A percentile compares a stretch with the other conserved stretches of the same genome.
phyloP scores from a whole-genome alignment of 805 yeast species.

The Ogataea henricii region DNA sequence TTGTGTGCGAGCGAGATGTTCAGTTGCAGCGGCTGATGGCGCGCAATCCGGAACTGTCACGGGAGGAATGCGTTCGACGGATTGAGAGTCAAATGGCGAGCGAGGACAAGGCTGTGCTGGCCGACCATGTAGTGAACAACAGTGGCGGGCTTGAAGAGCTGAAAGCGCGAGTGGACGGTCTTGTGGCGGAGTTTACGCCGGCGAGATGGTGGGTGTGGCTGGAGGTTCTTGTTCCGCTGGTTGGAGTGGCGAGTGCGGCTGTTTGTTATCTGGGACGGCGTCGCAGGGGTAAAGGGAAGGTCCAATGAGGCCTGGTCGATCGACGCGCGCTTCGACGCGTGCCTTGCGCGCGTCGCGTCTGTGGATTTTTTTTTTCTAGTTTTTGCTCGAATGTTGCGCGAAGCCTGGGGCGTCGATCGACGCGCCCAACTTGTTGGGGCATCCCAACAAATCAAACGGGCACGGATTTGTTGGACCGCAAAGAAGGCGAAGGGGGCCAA shows the following conservation, averaged over 20 bases:
- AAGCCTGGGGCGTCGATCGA: background rate
- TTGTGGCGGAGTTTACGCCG: conserved; percentile 44
- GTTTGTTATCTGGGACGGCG: conserved; percentile 1
- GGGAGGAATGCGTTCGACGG: conserved; percentile 69
- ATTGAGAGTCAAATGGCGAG: conserved; percentile 76
- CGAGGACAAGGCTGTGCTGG: conserved; percentile 52
- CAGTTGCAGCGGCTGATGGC: conserved; percentile 65
- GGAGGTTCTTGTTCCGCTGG: conserved; percentile 20
- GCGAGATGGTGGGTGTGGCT: conserved; percentile 15
- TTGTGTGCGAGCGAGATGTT: conserved; percentile 55
- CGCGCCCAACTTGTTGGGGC: conserved; percentile 15
- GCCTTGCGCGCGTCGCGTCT: too few relatives aligned
- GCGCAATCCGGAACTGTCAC: conserved; percentile 68
- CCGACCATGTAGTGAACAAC: conserved; percentile 74
- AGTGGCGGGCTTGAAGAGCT: conserved; percentile 47
- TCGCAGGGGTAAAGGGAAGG: background rate
- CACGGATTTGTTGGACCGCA: conserved; percentile 7
- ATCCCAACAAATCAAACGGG: conserved; percentile 16
- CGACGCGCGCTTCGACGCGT: too few relatives aligned
- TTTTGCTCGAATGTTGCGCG: background rate
- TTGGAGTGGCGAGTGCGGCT: conserved; percentile 14
- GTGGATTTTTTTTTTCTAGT: background rate
- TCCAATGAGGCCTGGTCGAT: background rate
- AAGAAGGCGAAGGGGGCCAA: conserved; percentile 3
- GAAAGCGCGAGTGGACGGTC: conserved; percentile 42